Evolutionary conservation across 306 rosid species (phyloP), one percentile per base, ranked within the genome.

Genomic region (Glycyrrhiza uralensis): DNA sequence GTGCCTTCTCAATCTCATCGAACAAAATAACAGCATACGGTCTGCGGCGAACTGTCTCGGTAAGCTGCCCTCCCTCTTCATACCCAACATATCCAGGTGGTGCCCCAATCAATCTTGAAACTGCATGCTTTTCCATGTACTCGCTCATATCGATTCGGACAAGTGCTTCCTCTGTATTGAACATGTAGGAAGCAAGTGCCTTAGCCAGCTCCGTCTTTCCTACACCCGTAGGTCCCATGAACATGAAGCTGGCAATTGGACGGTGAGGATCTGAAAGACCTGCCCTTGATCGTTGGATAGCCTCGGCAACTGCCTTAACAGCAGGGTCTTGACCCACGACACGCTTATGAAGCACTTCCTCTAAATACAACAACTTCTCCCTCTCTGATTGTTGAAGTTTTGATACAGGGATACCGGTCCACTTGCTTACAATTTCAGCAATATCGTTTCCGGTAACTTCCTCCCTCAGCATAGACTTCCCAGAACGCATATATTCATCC

Each of bases 1-100:
- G 99, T 13, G 99, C 96, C 86, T 94, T 94, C 84, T 94, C 99
- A 66, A 94, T 91, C 84, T 94, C 99, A 7, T 94, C 99, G 41
- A 91, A 94, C 80, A 94, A 78, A 60, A 94, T 94, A 47, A 94
- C 97, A 3, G 97, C 83, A 56, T 94, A 94, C 0, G 97, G 97
- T 79, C 97, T 86, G 82, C 97, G 87, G 14, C 99, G 96, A 69
- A 94, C 90, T 35, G 61, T 84, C 84, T 91, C 97, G 0, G 96
- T 91, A 75, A 94, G 82, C 66, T 94, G 97, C 57, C 99, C 99
- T 20, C 99, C 97, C 80, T 94, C 99, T 79, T 94, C 99, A 32
- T 94, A 94, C 50, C 99, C 99, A 39, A 94, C 99, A 76, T 94
- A 94, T 64, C 99, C 99, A 11, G 99, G 99, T 24, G 97, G 99